Base-by-base conservation (phyloP, 768 basidiomycete genomes). In the Bullera alba region DNA sequence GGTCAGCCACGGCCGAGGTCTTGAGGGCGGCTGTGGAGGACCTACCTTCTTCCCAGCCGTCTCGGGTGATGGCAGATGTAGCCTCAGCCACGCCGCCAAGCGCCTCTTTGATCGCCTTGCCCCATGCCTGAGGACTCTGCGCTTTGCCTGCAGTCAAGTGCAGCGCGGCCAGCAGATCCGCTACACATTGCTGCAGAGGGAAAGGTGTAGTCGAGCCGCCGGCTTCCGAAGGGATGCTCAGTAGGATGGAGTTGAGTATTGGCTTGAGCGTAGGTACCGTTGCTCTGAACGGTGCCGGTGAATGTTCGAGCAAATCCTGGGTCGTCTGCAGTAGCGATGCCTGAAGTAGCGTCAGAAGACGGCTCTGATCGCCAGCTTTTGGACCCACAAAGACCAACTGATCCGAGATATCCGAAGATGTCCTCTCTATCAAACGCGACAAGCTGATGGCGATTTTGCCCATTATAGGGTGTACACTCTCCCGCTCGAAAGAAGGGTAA, bases 241-340 rank as follows among this genome's bases (percentile, higher is more conserved):
- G 61, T 48, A 34, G 38, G 36, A 15, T 39, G 53, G 15, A 55
- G 54, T 30, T 29, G 50, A 55, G 41, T 29, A 49, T 39, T 4
- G 63, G 53, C 10, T 58, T 55, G 17, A 74, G 61, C 12, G 50
- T 50, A 2, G 67, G 62, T 8, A 64, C 29, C 2, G 64, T 45
- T 0, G 72, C 69, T 58, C 71, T 51, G 48, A 66, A 67, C 0
- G 66, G 57, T 2, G 71, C 56, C 25, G 72, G 68, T 2, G 67
- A 61, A 28, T 70, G 67, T 2, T 41, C 37, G 19, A 73, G 46
- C 32, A 73, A 50, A 7, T 17, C 19, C 1, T 55, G 45, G 21
- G 66, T 53, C 19, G 57, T 38, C 1, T 48, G 48, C 19, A 71
- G 58, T 23, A 56, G 43, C 26, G 49, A 36, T 4, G 47, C 37